Evolutionary conservation across 306 rosid species (phyloP).

Genomic region (Glycine tomentella): DNA sequence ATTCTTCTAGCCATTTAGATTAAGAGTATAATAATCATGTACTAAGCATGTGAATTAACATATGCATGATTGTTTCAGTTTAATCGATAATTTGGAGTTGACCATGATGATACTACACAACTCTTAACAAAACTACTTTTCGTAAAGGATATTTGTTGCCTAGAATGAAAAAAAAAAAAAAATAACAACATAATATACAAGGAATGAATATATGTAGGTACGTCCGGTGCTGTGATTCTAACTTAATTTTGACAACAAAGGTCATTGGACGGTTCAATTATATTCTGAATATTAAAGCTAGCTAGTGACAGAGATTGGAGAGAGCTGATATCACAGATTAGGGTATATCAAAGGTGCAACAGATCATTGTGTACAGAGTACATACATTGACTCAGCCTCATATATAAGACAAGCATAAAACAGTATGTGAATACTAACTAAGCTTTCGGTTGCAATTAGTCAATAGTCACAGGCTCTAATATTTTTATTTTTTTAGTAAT

Average conservation of each 20-base stretch:
- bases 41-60: too few species aligned
- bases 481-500: neutral
- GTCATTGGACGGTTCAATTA: neutral
- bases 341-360: neutral
- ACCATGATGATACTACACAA: too few species aligned
- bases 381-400: conserved; percentile 17
- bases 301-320: neutral
- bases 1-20: too few species aligned
- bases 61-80: too few species aligned
- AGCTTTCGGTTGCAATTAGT: conserved; percentile 5
- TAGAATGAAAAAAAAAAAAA: too few species aligned
- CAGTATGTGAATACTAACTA: neutral
- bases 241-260: neutral
- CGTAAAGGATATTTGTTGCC: too few species aligned
- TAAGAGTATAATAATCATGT: too few species aligned
- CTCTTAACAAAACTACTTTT: too few species aligned
- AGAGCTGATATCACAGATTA: neutral
- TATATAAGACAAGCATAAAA: neutral
- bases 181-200: too few species aligned
- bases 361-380: too few species aligned
- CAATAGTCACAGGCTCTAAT: conserved; percentile 18
- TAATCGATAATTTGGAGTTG: too few species aligned
- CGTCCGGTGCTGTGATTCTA: neutral
- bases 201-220: too few species aligned
- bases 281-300: neutral